Percentiles rank a stretch among this genome's conserved stretches.
phyloP scores from a whole-genome alignment of 371 early-diverging fungal species.

The Massospora cicadina region DNA sequence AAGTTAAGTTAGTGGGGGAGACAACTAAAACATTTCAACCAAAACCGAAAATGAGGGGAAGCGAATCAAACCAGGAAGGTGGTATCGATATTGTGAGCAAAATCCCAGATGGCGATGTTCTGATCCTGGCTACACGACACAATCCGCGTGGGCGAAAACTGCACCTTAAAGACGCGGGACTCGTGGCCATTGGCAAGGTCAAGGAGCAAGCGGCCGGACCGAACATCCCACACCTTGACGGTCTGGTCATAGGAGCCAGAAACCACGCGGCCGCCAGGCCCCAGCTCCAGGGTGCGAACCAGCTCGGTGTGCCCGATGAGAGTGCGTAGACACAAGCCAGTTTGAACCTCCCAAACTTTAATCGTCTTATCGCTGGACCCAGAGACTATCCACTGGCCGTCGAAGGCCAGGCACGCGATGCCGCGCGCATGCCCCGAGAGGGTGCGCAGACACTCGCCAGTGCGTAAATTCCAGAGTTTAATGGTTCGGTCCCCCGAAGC shows the following conservation, averaged over 20 bases:
- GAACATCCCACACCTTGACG: slow-evolving; percentile 62
- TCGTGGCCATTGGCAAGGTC: slow-evolving; percentile 36
- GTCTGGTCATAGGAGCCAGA: slow-evolving; percentile 73
- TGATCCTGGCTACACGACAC: slow-evolving; percentile 66
- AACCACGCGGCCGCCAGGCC: slow-evolving; percentile 36
- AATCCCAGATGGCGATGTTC: slow-evolving; percentile 66
- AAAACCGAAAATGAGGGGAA: too few relatives aligned
- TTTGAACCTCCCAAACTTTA: slow-evolving; percentile 59
- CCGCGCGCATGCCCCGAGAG: slow-evolving; percentile 42
- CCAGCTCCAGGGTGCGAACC: slow-evolving; percentile 51
- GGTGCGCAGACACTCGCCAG: slow-evolving; percentile 31
- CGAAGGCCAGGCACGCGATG: slow-evolving; percentile 68
- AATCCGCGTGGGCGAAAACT: slow-evolving; percentile 60
- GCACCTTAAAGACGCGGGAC: slow-evolving; percentile 69
- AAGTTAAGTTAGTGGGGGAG: too few relatives aligned
- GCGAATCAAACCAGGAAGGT: slow-evolving; percentile 25
- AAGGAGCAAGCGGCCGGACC: slow-evolving; percentile 28
- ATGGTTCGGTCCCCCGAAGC: slow-evolving; percentile 62
- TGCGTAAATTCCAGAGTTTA: slow-evolving; percentile 41
- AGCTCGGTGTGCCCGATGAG: slow-evolving; percentile 55
- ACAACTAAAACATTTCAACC: too few relatives aligned
- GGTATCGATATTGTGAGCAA: slow-evolving; percentile 42
- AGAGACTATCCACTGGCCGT: slow-evolving; percentile 48
- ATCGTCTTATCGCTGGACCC: slow-evolving; percentile 71
- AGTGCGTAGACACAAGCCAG: slow-evolving; percentile 42